Conservation (phyloP, 2,329 filamentous ascomycete genomes). For the Epichloe sibirici region DNA sequence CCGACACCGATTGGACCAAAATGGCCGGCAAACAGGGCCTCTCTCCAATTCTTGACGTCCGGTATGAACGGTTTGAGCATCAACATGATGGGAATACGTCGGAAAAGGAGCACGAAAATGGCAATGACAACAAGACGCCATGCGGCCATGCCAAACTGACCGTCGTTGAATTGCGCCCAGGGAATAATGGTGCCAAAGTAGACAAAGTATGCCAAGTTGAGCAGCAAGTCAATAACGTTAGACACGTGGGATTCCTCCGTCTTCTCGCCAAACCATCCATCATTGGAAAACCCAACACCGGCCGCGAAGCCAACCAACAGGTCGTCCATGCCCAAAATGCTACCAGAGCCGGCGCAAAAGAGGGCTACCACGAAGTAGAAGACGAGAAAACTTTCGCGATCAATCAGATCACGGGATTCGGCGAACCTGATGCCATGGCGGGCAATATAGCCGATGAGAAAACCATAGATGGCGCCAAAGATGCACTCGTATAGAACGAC, state of each 20-base stretch:
- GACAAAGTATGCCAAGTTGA: constrained; percentile 97
- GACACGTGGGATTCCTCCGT: constrained; percentile 97
- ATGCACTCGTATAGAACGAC: constrained; percentile 93
- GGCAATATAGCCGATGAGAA: constrained; percentile 76
- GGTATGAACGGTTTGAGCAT: constrained; percentile 83
- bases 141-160: constrained; percentile 59
- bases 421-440: constrained; percentile 83
- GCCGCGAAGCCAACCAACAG: constrained; percentile 87
- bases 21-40: constrained; percentile 91
- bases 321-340: constrained; percentile 84
- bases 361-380: constrained; percentile 97
- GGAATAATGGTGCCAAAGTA: constrained; percentile 96
- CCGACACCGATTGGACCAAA: constrained; percentile 97
- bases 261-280: constrained; percentile 97
- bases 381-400: constrained; percentile 92
- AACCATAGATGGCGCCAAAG: constrained; percentile 82
- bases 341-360: constrained; percentile 89
- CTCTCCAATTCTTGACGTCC: constrained; percentile 95
- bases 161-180: constrained; percentile 80
- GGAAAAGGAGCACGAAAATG: constrained; percentile 89
- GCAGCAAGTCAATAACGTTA: constrained; percentile 93
- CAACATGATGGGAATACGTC: constrained; percentile 91
- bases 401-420: constrained; percentile 75
- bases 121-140: constrained; percentile 92
- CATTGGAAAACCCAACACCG: constrained; percentile 97